These are phyloP conservation scores for Pyricularia pennisetigena DNA, from an alignment of 2,329 filamentous ascomycete species.

Conservation along the genomic window DNA sequence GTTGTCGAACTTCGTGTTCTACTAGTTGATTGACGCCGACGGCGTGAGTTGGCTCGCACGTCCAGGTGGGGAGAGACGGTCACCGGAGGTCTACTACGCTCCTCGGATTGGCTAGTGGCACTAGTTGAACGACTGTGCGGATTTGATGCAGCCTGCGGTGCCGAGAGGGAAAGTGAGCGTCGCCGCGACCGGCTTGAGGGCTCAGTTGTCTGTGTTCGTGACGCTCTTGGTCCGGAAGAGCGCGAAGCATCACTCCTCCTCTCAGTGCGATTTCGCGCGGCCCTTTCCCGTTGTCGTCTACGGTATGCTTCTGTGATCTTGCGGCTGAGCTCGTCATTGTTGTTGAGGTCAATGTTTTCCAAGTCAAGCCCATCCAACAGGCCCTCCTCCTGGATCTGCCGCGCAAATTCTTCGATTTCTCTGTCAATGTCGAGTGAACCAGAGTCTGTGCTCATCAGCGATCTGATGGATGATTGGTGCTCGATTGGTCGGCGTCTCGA, in stretches of 20 bases:
- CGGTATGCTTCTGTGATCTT: slow-evolving; percentile 84
- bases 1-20: slow-evolving; percentile 44
- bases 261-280: slow-evolving; percentile 33
- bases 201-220: slow-evolving; percentile 12
- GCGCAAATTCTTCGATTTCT: slow-evolving; percentile 82
- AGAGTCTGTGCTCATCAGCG: slow-evolving; percentile 71
- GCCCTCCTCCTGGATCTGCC: slow-evolving; percentile 61
- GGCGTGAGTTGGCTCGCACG: slow-evolving; percentile 34
- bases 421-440: slow-evolving; percentile 72
- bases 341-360: slow-evolving; percentile 71
- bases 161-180: slow-evolving; percentile 22
- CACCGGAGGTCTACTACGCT: slow-evolving; percentile 40
- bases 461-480: slow-evolving; percentile 82
- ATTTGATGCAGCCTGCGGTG: slow-evolving; percentile 27
- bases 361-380: slow-evolving; percentile 81
- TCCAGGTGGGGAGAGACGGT: slow-evolving; percentile 37
- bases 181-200: slow-evolving; percentile 24
- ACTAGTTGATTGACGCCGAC: slow-evolving; percentile 42
- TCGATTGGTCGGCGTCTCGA: slow-evolving; percentile 54
- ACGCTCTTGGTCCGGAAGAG: slow-evolving; percentile 17
- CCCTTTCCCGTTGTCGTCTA: slow-evolving; percentile 57
- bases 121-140: slow-evolving; percentile 36
- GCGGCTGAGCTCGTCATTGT: slow-evolving; percentile 84
- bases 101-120: slow-evolving; percentile 32
- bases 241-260: slow-evolving; percentile 34